Base-by-base conservation (phyloP, 2,329 filamentous ascomycete genomes). In the Nakataea oryzae region DNA sequence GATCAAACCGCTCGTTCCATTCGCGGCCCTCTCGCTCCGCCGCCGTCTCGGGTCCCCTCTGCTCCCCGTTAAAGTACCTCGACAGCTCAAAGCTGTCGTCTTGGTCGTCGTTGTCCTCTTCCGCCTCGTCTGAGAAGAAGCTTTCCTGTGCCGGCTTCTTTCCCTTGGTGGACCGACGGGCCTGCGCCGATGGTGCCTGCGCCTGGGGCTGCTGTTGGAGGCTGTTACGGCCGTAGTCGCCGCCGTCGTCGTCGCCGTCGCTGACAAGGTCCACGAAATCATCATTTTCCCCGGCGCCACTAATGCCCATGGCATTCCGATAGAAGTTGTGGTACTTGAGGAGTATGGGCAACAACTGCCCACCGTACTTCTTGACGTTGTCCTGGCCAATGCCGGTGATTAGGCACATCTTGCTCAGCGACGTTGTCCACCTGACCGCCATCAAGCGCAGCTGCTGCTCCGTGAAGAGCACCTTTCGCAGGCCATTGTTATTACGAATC, bases 401-500 rank as follows among this genome's bases (percentile, higher is more conserved):
- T 11, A 73, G 72, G 34, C 74, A 75, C 85, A 95, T 89, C 63
- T 85, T 76, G 21, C 83, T 80, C 12, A 84, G 68, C 11, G 78
- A 84, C 9, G 76, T 79, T 0, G 89, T 89, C 78, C 89, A 88
- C 41, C 79, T 74, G 59, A 91, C 84, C 14, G 84, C 87, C 88
- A 95, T 93, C 66, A 88, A 82, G 47, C 86, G 84, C 60, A 92
- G 80, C 17, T 90, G 80, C 27, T 79, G 79, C 64, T 91, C 87
- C 0, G 85, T 86, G 70, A 95, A 95, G 0, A 87, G 76, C 4
- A 82, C 79, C 27, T 78, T 76, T 11, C 83, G 80, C 34, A 88
- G 73, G 5, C 78, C 76, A 60, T 83, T 83, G 28, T 78, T 77
- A 65, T 85, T 83, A 67, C 87, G 82, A 28, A 93, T 77, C 1